A percentile compares a stretch with the other conserved stretches of the same genome.
These are phyloP conservation scores for Chalciporus pseudorubinellus DNA, from an alignment of 768 basidiomycete species.

Conservation along the genomic window DNA sequence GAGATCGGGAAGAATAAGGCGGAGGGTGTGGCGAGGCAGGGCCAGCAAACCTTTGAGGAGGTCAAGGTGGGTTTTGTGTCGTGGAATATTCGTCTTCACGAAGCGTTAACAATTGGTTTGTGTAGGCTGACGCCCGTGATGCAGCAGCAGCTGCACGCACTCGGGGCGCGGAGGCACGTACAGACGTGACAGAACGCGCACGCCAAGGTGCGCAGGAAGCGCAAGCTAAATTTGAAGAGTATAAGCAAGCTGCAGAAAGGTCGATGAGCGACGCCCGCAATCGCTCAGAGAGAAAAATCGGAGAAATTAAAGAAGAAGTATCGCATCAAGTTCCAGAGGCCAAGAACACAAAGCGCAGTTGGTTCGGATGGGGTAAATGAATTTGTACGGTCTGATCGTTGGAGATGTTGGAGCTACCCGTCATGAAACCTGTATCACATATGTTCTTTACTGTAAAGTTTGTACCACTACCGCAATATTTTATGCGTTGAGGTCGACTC, in stretches of 20 bases:
- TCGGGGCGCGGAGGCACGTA: slow-evolving; percentile 22
- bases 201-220: slow-evolving; percentile 24
- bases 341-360: slow-evolving; percentile 30
- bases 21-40: slow-evolving; percentile 29
- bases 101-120: not conserved
- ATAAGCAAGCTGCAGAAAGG: slow-evolving; percentile 26
- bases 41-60: slow-evolving; percentile 33
- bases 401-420: too few relatives aligned
- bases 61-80: slow-evolving; percentile 31
- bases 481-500: not conserved
- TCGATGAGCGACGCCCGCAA: slow-evolving; percentile 25
- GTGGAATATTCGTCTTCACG: not conserved
- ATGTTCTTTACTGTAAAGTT: not conserved
- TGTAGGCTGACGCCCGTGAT: slow-evolving; percentile 24
- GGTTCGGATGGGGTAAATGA: slow-evolving; percentile 41
- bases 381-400: not conserved
- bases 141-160: slow-evolving; percentile 8
- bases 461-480: not conserved
- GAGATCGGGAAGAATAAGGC: slow-evolving; percentile 33
- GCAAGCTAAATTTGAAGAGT: slow-evolving; percentile 22
- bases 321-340: slow-evolving; percentile 22
- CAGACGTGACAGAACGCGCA: slow-evolving; percentile 26
- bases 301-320: slow-evolving; percentile 30
- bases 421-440: not conserved
- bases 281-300: slow-evolving; percentile 26